Percentiles rank a stretch among this genome's conserved stretches.
These are phyloP conservation scores for Zygosaccharomyces siamensis DNA, from an alignment of 805 yeast species.

Conservation along the genomic window DNA sequence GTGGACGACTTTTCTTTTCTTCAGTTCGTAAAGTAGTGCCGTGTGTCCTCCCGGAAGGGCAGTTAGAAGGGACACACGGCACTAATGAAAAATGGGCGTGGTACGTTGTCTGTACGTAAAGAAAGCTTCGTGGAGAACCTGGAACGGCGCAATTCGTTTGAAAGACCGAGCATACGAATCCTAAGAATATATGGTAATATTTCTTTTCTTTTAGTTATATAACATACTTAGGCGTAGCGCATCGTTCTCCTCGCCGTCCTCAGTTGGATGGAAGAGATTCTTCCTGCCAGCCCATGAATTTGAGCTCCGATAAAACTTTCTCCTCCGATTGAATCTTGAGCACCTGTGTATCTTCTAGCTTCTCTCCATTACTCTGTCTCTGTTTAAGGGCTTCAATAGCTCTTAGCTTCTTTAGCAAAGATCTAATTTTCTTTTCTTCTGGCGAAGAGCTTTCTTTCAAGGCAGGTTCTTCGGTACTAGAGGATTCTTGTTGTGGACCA, in stretches of 20 bases:
- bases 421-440: constrained; percentile 90
- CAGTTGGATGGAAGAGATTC: constrained; percentile 6
- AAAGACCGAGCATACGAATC: background rate
- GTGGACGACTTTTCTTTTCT: background rate
- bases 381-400: constrained; percentile 90
- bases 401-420: constrained; percentile 84
- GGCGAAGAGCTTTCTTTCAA: constrained; percentile 46
- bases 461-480: background rate
- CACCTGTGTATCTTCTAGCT: constrained; percentile 87
- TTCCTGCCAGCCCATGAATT: constrained; percentile 67
- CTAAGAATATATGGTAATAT: background rate
- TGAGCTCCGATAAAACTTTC: constrained; percentile 70
- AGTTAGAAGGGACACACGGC: no score
- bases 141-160: background rate
- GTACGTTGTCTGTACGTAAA: background rate
- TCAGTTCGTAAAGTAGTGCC: background rate
- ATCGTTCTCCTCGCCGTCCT: background rate
- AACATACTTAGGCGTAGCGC: background rate
- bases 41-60: no score
- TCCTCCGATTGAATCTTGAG: constrained; percentile 84
- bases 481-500: constrained; percentile 9
- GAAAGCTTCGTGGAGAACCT: background rate
- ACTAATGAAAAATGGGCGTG: background rate
- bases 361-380: constrained; percentile 78
- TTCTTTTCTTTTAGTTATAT: background rate